Conservation (phyloP, 2,329 filamentous ascomycete genomes). For the Sporothrix phasma region DNA sequence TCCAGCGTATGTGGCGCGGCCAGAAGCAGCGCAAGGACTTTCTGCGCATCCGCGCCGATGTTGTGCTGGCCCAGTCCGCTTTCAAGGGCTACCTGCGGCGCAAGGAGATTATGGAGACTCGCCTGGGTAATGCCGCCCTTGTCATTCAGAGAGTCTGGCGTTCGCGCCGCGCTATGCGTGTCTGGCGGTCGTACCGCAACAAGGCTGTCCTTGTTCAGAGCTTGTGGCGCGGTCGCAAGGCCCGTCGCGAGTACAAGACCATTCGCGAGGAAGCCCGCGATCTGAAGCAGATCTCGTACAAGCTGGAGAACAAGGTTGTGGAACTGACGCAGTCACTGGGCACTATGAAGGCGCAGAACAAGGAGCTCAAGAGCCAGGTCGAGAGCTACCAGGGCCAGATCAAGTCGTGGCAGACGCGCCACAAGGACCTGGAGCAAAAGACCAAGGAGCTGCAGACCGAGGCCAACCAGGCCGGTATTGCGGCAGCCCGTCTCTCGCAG, state of each 20-base stretch:
- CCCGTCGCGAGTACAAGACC: constrained; percentile 77
- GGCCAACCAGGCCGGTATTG: constrained; percentile 95
- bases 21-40: constrained; percentile 80
- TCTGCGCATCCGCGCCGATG: constrained; percentile 65
- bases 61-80: constrained; percentile 79
- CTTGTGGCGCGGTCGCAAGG: constrained; percentile 77
- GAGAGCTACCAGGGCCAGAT: constrained; percentile 95
- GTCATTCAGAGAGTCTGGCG: constrained; percentile 89
- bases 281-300: constrained; percentile 98
- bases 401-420: constrained; percentile 88
- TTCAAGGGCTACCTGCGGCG: constrained; percentile 88
- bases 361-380: constrained; percentile 73
- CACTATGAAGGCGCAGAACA: constrained; percentile 90
- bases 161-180: constrained; percentile 62
- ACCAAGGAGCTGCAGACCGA: constrained; percentile 93
- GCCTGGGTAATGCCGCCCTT: constrained; percentile 80
- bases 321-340: constrained; percentile 92
- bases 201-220: constrained; percentile 87
- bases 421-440: constrained; percentile 79
- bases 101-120: constrained; percentile 86
- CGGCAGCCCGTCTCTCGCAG: constrained; percentile 75
- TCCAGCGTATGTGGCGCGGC: constrained; percentile 91
- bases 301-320: constrained; percentile 98
- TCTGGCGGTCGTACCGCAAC: constrained; percentile 80
- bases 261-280: constrained; percentile 92